Conservation (phyloP, 192 early-diverging fungal genomes). For the Podila minutissima region DNA sequence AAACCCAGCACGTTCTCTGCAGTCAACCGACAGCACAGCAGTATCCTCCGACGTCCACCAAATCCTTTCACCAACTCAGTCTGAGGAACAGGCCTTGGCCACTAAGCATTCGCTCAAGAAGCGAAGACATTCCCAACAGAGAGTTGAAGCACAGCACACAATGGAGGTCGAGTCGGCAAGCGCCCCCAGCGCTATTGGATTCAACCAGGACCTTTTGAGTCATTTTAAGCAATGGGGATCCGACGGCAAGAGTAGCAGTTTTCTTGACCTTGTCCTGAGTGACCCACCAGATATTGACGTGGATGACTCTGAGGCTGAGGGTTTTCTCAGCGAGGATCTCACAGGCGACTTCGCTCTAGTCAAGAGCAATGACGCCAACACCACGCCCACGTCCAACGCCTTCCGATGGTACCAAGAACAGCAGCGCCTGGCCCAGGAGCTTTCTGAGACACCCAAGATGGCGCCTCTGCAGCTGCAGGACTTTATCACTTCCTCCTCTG, state of each 20-base stretch:
- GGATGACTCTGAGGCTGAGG: conserved; percentile 22
- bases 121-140: not conserved
- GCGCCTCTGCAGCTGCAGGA: conserved; percentile 6
- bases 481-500: not conserved
- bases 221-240: conserved; percentile 35
- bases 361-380: conserved; percentile 5
- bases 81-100: not conserved
- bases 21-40: too few relatives aligned
- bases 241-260: conserved; percentile 21
- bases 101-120: not conserved
- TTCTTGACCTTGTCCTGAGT: conserved; percentile 44
- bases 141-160: not conserved
- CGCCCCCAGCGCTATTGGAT: not conserved
- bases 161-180: not conserved
- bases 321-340: conserved; percentile 5
- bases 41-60: not conserved
- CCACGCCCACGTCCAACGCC: conserved; percentile 32
- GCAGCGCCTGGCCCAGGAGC: conserved; percentile 27
- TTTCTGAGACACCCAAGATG: conserved; percentile 24
- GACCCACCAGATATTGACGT: conserved; percentile 38
- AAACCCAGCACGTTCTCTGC: too few relatives aligned
- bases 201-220: conserved; percentile 27
- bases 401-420: conserved; percentile 41
- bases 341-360: not conserved
- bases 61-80: not conserved